Conservation (phyloP, 1,284 basidiomycete genomes). For the Testicularia cyperi region DNA sequence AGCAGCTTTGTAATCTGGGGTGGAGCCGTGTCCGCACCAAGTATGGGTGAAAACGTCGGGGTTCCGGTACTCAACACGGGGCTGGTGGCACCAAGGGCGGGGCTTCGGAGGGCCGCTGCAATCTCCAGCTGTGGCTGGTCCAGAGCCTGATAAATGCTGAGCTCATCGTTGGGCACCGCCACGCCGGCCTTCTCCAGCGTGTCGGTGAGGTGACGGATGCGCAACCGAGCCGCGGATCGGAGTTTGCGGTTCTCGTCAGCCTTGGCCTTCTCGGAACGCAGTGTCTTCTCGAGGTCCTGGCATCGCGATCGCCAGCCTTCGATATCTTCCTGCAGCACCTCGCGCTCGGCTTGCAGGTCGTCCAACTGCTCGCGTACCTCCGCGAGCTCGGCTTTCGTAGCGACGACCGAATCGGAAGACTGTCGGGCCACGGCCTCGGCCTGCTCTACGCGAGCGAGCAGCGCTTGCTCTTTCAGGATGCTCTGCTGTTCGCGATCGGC, state of each 20-base stretch:
- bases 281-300: slow-evolving; percentile 49
- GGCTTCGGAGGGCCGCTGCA: slow-evolving; percentile 26
- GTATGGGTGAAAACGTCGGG: slow-evolving; percentile 32
- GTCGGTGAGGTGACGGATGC: slow-evolving; percentile 42
- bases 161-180: slow-evolving; percentile 30
- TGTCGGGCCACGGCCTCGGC: slow-evolving; percentile 26
- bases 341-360: slow-evolving; percentile 52
- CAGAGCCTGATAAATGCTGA: slow-evolving; percentile 18
- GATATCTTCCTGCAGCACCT: slow-evolving; percentile 54
- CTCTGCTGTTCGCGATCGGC: slow-evolving; percentile 49
- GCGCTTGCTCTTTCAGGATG: slow-evolving; percentile 36
- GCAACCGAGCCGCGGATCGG: slow-evolving; percentile 25
- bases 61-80: slow-evolving; percentile 9
- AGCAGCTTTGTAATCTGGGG: slow-evolving; percentile 54
- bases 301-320: slow-evolving; percentile 56
- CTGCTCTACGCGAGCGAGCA: slow-evolving; percentile 29
- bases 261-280: slow-evolving; percentile 40
- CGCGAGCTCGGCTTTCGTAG: slow-evolving; percentile 21
- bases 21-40: slow-evolving; percentile 20
- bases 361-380: slow-evolving; percentile 32
- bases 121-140: slow-evolving; percentile 36
- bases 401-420: slow-evolving; percentile 8
- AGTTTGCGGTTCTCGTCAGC: slow-evolving; percentile 42
- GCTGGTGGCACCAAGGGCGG: slow-evolving; percentile 31
- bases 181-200: slow-evolving; percentile 17